phyloP scores from a whole-genome alignment of 495 filamentous ascomycete species.

The Hyaloscypha hepaticicola region DNA sequence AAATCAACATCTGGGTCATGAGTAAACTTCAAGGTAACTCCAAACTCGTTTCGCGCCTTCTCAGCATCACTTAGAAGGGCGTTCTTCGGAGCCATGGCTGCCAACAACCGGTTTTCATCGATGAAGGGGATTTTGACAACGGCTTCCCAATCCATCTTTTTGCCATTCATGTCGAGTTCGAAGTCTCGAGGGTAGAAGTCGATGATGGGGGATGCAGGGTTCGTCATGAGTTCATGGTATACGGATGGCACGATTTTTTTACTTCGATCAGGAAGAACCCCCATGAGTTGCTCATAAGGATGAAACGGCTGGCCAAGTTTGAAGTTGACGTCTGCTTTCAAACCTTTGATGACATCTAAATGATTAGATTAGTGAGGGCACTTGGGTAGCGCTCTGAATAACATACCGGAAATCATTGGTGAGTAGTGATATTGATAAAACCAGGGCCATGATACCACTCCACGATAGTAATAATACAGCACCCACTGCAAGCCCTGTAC shows the following conservation, averaged over 20 bases:
- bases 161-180: conserved; percentile 98
- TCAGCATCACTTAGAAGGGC: conserved; percentile 72
- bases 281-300: conserved; percentile 97
- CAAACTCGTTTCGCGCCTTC: conserved; percentile 82
- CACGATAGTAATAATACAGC: conserved; percentile 83
- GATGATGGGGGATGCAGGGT: conserved; percentile 87
- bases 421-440: conserved; percentile 96
- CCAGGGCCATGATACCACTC: conserved; percentile 98
- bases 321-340: conserved; percentile 88
- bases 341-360: conserved; percentile 81
- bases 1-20: conserved; percentile 76
- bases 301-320: conserved; percentile 89
- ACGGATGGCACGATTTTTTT: conserved; percentile 89
- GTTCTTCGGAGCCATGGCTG: conserved; percentile 83
- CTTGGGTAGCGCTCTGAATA: conserved; percentile 9
- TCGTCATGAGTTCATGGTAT: conserved; percentile 92
- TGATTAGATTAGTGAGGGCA: neutral
- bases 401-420: conserved; percentile 84
- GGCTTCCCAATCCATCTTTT: conserved; percentile 99
- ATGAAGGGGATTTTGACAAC: conserved; percentile 99
- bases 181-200: conserved; percentile 99
- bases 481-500: conserved; percentile 99
- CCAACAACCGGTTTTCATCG: conserved; percentile 79
- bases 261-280: conserved; percentile 93
- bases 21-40: conserved; percentile 88